Percentiles rank a stretch among this genome's conserved stretches.
These are phyloP conservation scores for Myxozyma nipponensis DNA, from an alignment of 805 yeast genomes.

Conservation along the genomic window DNA sequence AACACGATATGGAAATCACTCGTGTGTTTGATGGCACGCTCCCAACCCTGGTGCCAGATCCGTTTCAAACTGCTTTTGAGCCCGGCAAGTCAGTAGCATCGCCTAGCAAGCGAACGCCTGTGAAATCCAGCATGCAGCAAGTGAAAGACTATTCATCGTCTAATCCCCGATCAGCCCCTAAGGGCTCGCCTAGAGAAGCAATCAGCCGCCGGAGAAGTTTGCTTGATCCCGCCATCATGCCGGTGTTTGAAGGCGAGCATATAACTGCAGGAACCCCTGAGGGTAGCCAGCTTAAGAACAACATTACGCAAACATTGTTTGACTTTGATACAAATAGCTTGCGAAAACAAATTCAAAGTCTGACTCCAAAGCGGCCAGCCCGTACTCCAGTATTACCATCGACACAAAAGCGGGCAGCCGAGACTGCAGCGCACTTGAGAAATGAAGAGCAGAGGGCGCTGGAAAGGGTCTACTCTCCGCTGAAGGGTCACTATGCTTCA, in stretches of 20 bases:
- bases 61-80: not conserved
- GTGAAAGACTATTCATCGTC: not conserved
- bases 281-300: constrained; percentile 17
- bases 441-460: constrained; percentile 19
- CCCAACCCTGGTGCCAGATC: not conserved
- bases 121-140: not conserved
- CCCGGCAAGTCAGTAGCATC: not conserved
- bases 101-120: not conserved
- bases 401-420: constrained; percentile 3
- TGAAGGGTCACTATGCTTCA: constrained; percentile 4
- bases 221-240: constrained; percentile 7
- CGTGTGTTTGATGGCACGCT: not conserved
- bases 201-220: constrained; percentile 12
- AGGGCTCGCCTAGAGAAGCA: constrained; percentile 9
- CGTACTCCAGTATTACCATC: constrained; percentile 19
- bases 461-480: constrained; percentile 24
- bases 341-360: constrained; percentile 24
- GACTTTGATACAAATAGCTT: constrained; percentile 12
- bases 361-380: constrained; percentile 19
- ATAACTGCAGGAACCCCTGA: constrained; percentile 24
- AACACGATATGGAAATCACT: constrained; percentile 6
- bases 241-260: constrained; percentile 14
- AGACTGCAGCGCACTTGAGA: constrained; percentile 1
- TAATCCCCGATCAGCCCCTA: not conserved
- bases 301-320: constrained; percentile 19